Evolutionary conservation across 2,329 filamentous ascomycete genomes (phyloP), one percentile per base, ranked within the genome.

Genomic region (Colletotrichum liriopes): DNA sequence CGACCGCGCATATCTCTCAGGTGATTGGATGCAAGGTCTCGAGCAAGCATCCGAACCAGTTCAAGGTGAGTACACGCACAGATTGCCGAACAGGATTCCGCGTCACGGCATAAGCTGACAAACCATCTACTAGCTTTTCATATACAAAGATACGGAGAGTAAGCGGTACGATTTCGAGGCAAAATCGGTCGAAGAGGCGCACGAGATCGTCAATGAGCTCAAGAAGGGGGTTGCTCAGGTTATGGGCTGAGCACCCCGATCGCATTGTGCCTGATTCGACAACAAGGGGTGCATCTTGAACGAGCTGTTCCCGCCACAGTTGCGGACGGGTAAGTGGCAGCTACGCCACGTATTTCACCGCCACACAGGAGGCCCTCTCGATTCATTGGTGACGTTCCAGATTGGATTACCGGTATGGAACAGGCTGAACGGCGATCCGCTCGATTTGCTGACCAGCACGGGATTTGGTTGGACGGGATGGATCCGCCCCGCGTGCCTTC

Each of bases 111-210:
- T 32, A 51, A 23, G 56, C 71, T 73, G 37, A 73, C 61, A 52
- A 16, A 26, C 26, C 45, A 18, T 43, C 6, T 29, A 26, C 18
- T 29, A 92, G 90, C 83, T 92, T 32, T 86, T 94, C 65, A 92
- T 96, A 29, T 95, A 93, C 81, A 92, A 91, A 79, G 90, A 92
- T 60, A 90, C 91, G 1, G 93, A 95, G 82, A 92, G 88, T 73
- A 96, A 96, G 83, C 84, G 93, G 72, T 96, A 96, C 81, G 94
- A 96, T 75, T 96, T 96, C 79, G 94, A 96, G 82, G 91, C 93
- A n/a, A 90, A 88, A 75, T 92, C 86, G 75, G 85, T 88, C 14
- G 89, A 91, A 39, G 93, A 95, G 81, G 93, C 94, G 54, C 86
- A 89, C n/a, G 93, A 94, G 79, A 94, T 96, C 79, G 93, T 96